phyloP scores from a whole-genome alignment of 2,329 filamentous ascomycete species.

The Fusarium domesticum region DNA sequence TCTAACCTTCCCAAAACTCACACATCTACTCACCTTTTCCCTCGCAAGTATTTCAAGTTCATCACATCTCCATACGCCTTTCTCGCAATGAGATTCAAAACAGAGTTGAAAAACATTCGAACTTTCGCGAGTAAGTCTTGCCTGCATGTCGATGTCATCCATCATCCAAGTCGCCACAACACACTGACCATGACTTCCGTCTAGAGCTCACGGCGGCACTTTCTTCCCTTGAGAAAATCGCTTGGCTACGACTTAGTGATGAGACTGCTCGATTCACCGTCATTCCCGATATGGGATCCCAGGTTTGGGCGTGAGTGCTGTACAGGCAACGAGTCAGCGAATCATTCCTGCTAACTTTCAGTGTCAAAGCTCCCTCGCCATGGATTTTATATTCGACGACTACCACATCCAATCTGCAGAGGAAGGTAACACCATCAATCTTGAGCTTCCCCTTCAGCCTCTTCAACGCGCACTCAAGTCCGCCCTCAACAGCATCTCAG shows the following conservation, averaged over 20 bases:
- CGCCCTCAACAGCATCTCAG: conserved; percentile 74
- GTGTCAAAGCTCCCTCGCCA: conserved; percentile 49
- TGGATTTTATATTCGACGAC: conserved; percentile 83
- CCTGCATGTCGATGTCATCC: background rate
- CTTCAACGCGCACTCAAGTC: conserved; percentile 91
- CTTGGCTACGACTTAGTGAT: conserved; percentile 86
- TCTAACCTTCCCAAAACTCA: no score
- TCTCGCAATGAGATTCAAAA: conserved; percentile 61
- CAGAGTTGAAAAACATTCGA: conserved; percentile 62
- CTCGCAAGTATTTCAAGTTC: no score
- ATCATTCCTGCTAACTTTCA: conserved; percentile 5
- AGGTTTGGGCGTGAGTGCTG: conserved; percentile 81
- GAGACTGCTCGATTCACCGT: conserved; percentile 90
- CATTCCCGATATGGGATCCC: conserved; percentile 88
- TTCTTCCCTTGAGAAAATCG: conserved; percentile 72
- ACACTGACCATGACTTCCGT: conserved; percentile 4
- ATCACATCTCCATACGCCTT: no score
- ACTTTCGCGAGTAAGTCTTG: conserved; percentile 58
- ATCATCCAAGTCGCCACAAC: background rate
- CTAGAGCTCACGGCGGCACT: conserved; percentile 63
- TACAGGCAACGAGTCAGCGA: background rate
- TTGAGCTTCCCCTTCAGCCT: conserved; percentile 85
- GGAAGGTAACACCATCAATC: conserved; percentile 83
- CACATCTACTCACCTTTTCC: background rate
- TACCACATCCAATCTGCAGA: conserved; percentile 86